Percentiles rank a stretch among this genome's conserved stretches.
Evolutionary conservation across 352 stramenopile species (phyloP).

Genomic region (Pythium aquatile): DNA sequence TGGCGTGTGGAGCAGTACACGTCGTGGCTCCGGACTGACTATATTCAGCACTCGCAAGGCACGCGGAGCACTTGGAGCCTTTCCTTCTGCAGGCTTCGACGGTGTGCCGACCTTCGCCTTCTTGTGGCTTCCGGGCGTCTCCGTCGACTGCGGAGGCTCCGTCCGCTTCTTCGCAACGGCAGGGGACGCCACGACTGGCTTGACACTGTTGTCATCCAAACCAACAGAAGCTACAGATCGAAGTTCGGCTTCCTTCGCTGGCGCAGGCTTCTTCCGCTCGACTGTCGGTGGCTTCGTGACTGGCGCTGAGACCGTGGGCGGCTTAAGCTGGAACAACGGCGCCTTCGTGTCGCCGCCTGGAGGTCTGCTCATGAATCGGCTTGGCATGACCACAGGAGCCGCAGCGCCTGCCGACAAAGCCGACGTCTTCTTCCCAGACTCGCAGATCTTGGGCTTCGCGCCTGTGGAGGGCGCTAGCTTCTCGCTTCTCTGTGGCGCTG

Average conservation of each 20-base stretch:
- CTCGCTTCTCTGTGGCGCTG: neutral
- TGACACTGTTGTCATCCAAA: neutral
- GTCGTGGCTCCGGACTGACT: constrained; percentile 17
- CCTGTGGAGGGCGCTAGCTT: neutral
- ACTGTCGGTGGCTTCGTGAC: neutral
- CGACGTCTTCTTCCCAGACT: neutral
- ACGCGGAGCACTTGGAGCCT: neutral
- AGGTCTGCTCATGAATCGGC: neutral
- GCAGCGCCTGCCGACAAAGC: neutral
- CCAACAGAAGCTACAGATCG: neutral
- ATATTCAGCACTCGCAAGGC: constrained; percentile 11
- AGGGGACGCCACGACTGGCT: neutral
- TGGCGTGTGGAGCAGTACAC: neutral
- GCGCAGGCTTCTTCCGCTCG: neutral
- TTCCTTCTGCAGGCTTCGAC: neutral
- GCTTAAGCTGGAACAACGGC: neutral
- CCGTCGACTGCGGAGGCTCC: neutral
- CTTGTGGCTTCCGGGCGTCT: neutral
- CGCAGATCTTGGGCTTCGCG: neutral
- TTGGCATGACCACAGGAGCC: neutral
- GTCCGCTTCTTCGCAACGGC: neutral
- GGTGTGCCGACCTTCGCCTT: neutral
- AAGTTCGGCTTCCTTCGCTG: neutral
- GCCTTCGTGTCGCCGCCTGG: neutral
- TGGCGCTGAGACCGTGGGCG: neutral